phyloP scores from a whole-genome alignment of 164 flowering plant genomes.

The Stephania cephalantha region DNA sequence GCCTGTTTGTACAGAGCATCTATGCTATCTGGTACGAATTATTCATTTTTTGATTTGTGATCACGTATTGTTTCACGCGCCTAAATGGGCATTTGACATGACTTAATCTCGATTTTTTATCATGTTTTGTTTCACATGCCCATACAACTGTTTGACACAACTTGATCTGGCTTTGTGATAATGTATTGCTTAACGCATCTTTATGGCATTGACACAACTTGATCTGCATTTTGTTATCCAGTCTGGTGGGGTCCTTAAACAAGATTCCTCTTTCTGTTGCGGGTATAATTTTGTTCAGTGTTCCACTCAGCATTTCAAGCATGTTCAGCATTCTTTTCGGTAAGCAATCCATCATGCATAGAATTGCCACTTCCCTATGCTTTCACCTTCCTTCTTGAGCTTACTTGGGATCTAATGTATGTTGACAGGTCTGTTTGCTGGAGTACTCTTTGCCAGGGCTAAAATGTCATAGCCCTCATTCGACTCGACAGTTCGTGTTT shows the following conservation, averaged over 20 bases:
- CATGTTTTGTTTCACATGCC: neutral
- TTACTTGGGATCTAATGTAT: neutral
- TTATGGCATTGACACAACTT: neutral
- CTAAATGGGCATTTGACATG: neutral
- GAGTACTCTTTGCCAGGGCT: slow-evolving; percentile 68
- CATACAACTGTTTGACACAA: too few species aligned
- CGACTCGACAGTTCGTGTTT: neutral
- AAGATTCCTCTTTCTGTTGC: slow-evolving; percentile 73
- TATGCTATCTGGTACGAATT: neutral
- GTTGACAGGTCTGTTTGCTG: slow-evolving; percentile 68
- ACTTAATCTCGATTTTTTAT: neutral
- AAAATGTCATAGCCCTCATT: slow-evolving; percentile 37
- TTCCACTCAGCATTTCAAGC: slow-evolving; percentile 52
- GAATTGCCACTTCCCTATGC: neutral
- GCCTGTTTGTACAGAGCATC: neutral
- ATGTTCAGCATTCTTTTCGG: slow-evolving; percentile 73
- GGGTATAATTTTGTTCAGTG: slow-evolving; percentile 62
- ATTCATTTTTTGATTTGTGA: neutral
- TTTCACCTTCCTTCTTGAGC: neutral
- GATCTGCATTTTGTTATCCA: slow-evolving; percentile 16
- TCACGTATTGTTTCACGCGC: neutral
- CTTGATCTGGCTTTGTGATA: neutral
- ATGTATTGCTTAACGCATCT: neutral
- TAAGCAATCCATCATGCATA: slow-evolving; percentile 19
- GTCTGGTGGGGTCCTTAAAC: slow-evolving; percentile 84